Evolutionary conservation across 257 asterid species (phyloP).

Genomic region (Penstemon eatonii): DNA sequence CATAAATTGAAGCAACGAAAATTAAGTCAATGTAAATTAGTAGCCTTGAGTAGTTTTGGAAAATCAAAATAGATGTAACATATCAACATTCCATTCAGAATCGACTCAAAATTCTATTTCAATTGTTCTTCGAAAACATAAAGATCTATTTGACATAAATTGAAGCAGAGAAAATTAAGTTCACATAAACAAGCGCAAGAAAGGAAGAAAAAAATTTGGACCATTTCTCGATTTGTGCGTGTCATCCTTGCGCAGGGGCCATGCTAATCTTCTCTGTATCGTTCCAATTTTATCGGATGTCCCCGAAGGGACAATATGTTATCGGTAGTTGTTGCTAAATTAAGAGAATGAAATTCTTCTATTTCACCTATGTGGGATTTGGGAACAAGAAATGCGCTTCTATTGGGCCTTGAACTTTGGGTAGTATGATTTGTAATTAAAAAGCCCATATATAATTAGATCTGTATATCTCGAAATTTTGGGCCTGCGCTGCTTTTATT

Average conservation of each 20-base stretch:
- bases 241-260: slow-evolving; percentile 80
- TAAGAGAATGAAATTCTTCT: neutral
- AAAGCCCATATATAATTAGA: too few relatives aligned
- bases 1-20: too few relatives aligned
- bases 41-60: too few relatives aligned
- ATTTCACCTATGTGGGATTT: neutral
- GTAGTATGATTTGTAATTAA: neutral
- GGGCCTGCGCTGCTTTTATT: too few relatives aligned
- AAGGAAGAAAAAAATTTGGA: neutral
- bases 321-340: neutral
- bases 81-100: too few relatives aligned
- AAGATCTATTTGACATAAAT: too few relatives aligned
- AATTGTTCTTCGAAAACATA: too few relatives aligned
- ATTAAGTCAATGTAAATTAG: too few relatives aligned
- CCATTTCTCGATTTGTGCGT: slow-evolving; percentile 24
- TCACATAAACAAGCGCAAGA: neutral
- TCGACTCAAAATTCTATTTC: too few relatives aligned
- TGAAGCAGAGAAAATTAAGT: too few relatives aligned
- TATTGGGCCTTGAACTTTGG: neutral
- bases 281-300: slow-evolving; percentile 44
- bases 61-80: too few relatives aligned
- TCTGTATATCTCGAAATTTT: too few relatives aligned
- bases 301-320: slow-evolving; percentile 33
- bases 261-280: slow-evolving; percentile 80
- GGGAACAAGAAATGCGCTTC: neutral